Evolutionary conservation across 1,139 yeast genomes (phyloP), one percentile per base, ranked within the genome.

Genomic region (Candida sojae): DNA sequence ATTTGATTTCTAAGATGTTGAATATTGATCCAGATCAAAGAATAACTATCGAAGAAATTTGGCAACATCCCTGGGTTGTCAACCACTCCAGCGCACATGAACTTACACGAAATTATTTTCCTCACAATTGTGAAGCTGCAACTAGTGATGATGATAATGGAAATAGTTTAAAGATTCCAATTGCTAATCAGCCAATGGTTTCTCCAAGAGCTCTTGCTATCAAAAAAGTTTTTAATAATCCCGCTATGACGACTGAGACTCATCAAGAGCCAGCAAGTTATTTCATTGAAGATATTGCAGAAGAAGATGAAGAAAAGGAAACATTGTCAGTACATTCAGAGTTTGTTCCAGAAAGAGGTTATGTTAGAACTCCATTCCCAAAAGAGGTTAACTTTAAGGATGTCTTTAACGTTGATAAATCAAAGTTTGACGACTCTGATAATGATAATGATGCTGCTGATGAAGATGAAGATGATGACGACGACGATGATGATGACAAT

Each of bases 11-110:
- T 4, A 73, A 71, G 39, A 74, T 87, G 68, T 68, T 87, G 56
- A 75, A 75, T 6, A 62, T 80, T 3, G 77, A 89, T 55, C 96
- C 97, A 0, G 73, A 74, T 28, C 76, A 80, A 39, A 74, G 99
- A 58, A 77, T 86, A 29, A 74, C 86, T 0, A 71, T 91, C 28
- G 69, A 69, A 4, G 84, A 82, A 53, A 83, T 93, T 43, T 86
- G 89, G 73, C 64, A 69, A 10, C 80, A 75, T 55, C 75, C 79
- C 8, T 75, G 80, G 80, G 42, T 41, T 25, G 30, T 48, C 6
- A 44, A 43, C 25, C 33, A 41, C 7, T 42, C 41, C 23, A 31
- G 31, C 12, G 39, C 45, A 6, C 38, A 39, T 39, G 52, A 45
- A 32, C 39, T 36, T 30, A 46, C 46, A 12, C 37, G 44, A 28